Evolutionary conservation across 164 flowering plant species (phyloP), one percentile per base, ranked within the genome.

Genomic region (Vitis riparia): DNA sequence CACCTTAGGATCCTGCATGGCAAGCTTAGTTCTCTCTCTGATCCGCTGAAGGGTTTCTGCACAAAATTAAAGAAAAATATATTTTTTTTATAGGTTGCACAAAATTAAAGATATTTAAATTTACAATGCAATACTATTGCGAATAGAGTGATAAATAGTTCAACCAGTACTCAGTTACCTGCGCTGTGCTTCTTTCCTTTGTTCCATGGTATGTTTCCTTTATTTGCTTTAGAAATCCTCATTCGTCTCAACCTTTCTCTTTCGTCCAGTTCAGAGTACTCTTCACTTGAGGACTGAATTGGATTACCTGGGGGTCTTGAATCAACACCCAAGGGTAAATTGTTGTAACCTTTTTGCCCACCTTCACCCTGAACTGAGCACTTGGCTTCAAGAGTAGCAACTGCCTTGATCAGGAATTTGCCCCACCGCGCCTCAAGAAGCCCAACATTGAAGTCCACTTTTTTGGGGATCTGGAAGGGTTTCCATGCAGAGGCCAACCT

Each of bases 181-280:
- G 89, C 76, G 80, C 92, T 93, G 73, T 96, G 99, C 78, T 91
- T 96, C 83, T 86, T 87, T 71, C 99, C 98, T 79, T 88, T 91
- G 87, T 96, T 96, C 99, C 99, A 96, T 16, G 99, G 94, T 2
- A 85, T 83, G 47, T 87, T 87, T 37, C 97, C 99, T 76, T 87
- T 94, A 77, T 92, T 94, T 65, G 98, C 98, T 78, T 89, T 86
- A 10, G 99, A 93, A 59, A 96, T 96, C 73, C 89, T 87, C 82
- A 59, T 75, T 62, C 99, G 79, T 67, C 99, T 88, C 80, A 88
- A 72, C 76, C 52, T 82, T 79, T 96, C 98, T 77, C 81, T 86
- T 57, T 83, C 89, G 55, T 81, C 89, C 78, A 81, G 2, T 63
- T 85, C 86, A 8, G 9, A 55, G 1, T 75, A 63, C 56, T 78